Evolutionary conservation across 768 basidiomycete species (phyloP).

Genomic region (Boletus reticuloceps): DNA sequence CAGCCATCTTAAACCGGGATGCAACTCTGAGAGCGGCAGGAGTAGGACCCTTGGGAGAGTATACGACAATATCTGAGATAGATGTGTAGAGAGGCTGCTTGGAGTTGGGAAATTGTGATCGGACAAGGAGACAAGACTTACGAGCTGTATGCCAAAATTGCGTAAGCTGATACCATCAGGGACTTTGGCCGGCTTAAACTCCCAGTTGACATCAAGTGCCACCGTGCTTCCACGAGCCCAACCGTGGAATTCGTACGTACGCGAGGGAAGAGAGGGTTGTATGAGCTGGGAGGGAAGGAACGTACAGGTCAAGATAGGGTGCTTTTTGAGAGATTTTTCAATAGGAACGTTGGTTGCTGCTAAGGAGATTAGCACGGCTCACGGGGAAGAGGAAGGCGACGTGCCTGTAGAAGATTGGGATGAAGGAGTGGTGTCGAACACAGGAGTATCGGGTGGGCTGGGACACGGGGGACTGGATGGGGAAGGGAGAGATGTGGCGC

Average conservation of each 20-base stretch:
- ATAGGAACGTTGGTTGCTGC: constrained; percentile 6
- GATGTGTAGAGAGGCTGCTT: constrained; percentile 77
- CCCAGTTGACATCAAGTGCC: constrained; percentile 40
- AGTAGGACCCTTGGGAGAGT: constrained; percentile 67
- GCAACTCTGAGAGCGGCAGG: constrained; percentile 59
- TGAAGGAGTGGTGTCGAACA: constrained; percentile 1
- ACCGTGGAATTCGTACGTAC: constrained; percentile 17
- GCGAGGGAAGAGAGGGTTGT: constrained; percentile 23
- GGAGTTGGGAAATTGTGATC: constrained; percentile 5
- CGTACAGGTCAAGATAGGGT: constrained; percentile 47
- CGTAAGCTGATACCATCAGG: constrained; percentile 81
- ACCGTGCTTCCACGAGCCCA: constrained; percentile 17
- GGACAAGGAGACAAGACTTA: constrained; percentile 40
- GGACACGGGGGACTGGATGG: constrained; percentile 17
- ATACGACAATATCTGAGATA: constrained; percentile 87
- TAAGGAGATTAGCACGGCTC: constrained; percentile 1
- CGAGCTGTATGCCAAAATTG: constrained; percentile 88
- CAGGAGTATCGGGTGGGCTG: neutral
- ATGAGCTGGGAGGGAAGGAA: constrained; percentile 49
- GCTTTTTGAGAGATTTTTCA: constrained; percentile 14
- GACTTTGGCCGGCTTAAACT: constrained; percentile 68
- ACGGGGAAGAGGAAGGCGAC: neutral
- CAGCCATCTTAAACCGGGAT: constrained; percentile 60
- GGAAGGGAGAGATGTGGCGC: constrained; percentile 31
- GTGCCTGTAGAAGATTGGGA: constrained; percentile 2